Evolutionary conservation across 345 rosid genomes (phyloP), one percentile per base, ranked within the genome.

Genomic region (Psidium friedrichsthalianum): DNA sequence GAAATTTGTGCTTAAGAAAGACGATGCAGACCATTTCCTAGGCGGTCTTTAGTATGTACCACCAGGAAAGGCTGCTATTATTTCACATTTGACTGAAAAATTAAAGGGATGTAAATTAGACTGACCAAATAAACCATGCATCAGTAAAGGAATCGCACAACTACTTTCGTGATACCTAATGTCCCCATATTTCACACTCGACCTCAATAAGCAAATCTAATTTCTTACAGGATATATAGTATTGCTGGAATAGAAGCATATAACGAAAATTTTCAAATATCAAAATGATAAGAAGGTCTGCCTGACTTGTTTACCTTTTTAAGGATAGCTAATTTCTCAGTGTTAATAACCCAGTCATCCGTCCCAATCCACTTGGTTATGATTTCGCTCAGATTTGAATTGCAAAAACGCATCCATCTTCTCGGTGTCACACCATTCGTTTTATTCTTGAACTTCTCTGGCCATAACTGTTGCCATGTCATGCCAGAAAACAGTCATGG

Each of bases 371-470:
- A 92, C 85, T 89, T 89, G 42, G 90, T 89, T 86, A 92, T 85
- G 85, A 91, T 87, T 82, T 89, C 83, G 82, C 92, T 88, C 4
- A 92, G 90, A 74, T 83, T 89, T 29, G 92, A 90, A 85, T 92
- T 91, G 90, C 93, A 90, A 74, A 91, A 92, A 21, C 86, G 89
- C 40, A 92, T 90, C 92, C 93, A 92, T 88, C 92, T 92, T 84
- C 93, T 89, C 9, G 92, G 92, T 27, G 94, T 92, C 88, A 91
- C 92, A 51, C 93, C 94, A 87, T 91, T 90, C 18, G 93, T 92
- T 85, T 92, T 92, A 56, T 92, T 92, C 78, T 89, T 92, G 87
- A 92, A 91, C 76, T 92, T 92, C 88, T 90, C 90, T 29, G 92
- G 93, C 91, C 94, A 92, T 59, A 92, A 47, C 93, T 91, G 90